These are phyloP conservation scores for Dicorynia guianensis DNA, from an alignment of 306 rosid genomes.

Conservation along the genomic window DNA sequence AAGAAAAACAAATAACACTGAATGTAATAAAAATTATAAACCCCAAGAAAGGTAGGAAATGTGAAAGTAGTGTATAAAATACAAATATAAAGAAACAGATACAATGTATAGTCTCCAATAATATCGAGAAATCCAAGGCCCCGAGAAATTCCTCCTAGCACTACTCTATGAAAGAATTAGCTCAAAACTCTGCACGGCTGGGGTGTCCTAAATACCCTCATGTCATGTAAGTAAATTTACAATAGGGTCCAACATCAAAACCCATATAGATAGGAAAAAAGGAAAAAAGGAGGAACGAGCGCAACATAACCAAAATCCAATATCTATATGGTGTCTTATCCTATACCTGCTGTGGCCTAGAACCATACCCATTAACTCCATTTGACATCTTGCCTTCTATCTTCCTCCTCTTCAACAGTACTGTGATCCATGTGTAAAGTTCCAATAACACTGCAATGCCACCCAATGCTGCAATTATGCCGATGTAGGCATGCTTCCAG, in stretches of 20 bases:
- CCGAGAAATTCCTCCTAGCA: conserved; percentile 20
- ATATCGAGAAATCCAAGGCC: conserved; percentile 18
- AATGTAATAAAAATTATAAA: conserved; percentile 30
- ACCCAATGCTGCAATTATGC: conserved; percentile 66
- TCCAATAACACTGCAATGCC: conserved; percentile 70
- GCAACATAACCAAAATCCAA: conserved; percentile 35
- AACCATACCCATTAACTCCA: conserved; percentile 41
- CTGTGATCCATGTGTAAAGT: conserved; percentile 62
- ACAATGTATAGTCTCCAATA: conserved; percentile 31
- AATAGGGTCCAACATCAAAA: conserved; percentile 36
- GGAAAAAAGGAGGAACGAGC: conserved; percentile 7
- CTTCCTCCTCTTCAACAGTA: conserved; percentile 54
- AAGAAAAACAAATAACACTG: neutral
- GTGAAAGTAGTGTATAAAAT: conserved; percentile 25
- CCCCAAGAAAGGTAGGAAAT: neutral
- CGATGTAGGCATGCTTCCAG: conserved; percentile 76
- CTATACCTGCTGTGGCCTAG: conserved; percentile 48
- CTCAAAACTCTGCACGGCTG: conserved; percentile 42
- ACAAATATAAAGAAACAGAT: conserved; percentile 20
- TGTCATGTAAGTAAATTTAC: conserved; percentile 36
- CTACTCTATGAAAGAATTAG: conserved; percentile 51
- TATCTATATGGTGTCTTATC: conserved; percentile 17
- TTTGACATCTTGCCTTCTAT: conserved; percentile 40
- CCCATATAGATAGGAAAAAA: conserved; percentile 3
- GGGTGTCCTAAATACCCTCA: conserved; percentile 36